Evolutionary conservation across 2,329 filamentous ascomycete species (phyloP), one percentile per base, ranked within the genome.

Genomic region (Ophiocordyceps robertsii): DNA sequence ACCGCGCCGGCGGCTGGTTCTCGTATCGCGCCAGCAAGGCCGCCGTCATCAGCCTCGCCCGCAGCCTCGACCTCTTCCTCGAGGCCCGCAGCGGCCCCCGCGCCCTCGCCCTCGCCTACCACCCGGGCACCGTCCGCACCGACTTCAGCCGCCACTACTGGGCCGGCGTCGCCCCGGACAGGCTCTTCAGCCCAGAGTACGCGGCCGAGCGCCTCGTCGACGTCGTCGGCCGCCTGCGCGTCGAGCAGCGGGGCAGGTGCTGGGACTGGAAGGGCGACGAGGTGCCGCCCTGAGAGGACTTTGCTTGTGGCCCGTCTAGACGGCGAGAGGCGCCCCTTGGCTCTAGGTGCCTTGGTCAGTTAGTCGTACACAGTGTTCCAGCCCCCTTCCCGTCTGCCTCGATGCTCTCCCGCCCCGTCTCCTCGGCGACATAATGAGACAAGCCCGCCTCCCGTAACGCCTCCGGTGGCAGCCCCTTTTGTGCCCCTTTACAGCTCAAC

Each of bases 71-170:
- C 56, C 69, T 82, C 27, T 73, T 79, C 54, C 61, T 92, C 29
- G 60, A 61, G 31, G 65, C 70, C 4, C 67, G 70, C 36, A 70
- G 72, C 45, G 77, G 70, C 0, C 71, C 73, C 1, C 77, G 74
- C 41, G 83, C 82, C 0, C 67, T 87, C 49, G 77, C 77, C 1
- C 63, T 93, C 11, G 73, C 72, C 10, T 70, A 92, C 54, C 86
- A 92, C 60, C 86, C 86, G 1, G 85, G 86, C 3, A 92, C 85
- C 1, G 84, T 92, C 39, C 79, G 73, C 64, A 92, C 85, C 40
- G 79, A 73, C 10, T 63, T 93, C 47, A 86, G 79, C 48, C 71
- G 68, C 53, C 77, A 78, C 37, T 92, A 84, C 55, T 90, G 84
- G 84, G 66, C 55, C 0, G 75, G 68, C 35, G 77, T 82, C 36